A percentile compares a stretch with the other conserved stretches of the same genome.
Conservation (phyloP, 768 basidiomycete genomes). For the Pisolithus orientalis region DNA sequence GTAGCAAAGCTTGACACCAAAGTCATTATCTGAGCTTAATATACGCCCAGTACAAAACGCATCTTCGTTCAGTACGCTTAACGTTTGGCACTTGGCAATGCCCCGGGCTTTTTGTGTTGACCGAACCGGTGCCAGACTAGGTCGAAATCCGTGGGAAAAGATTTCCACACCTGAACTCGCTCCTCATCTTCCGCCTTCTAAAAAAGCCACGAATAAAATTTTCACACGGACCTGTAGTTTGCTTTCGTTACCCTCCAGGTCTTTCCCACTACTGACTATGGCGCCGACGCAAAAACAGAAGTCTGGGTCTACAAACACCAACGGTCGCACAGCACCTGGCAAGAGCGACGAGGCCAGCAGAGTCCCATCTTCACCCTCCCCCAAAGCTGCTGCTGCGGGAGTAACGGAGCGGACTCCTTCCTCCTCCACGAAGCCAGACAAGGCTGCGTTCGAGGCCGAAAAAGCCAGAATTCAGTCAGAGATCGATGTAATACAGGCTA, state of each 20-base stretch:
- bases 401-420: constrained; percentile 13
- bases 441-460: constrained; percentile 75
- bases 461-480: constrained; percentile 77
- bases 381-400: constrained; percentile 5
- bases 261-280: constrained; percentile 10
- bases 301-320: constrained; percentile 39
- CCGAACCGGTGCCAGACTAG: no score
- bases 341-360: constrained; percentile 21
- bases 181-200: no score
- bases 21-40: constrained; percentile 48
- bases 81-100: neutral
- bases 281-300: constrained; percentile 46
- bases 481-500: constrained; percentile 75
- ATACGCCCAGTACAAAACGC: no score
- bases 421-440: constrained; percentile 70
- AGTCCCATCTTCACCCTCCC: constrained; percentile 21
- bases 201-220: no score
- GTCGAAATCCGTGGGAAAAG: no score
- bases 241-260: no score
- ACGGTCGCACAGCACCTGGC: constrained; percentile 15
- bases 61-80: no score
- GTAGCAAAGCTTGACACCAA: constrained; percentile 74
- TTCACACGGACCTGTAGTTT: no score
- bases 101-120: no score
- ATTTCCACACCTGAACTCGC: no score